Percentiles rank a stretch among this genome's conserved stretches.
Evolutionary conservation across 2,329 filamentous ascomycete species (phyloP).

Genomic region (Penicillium sp.): DNA sequence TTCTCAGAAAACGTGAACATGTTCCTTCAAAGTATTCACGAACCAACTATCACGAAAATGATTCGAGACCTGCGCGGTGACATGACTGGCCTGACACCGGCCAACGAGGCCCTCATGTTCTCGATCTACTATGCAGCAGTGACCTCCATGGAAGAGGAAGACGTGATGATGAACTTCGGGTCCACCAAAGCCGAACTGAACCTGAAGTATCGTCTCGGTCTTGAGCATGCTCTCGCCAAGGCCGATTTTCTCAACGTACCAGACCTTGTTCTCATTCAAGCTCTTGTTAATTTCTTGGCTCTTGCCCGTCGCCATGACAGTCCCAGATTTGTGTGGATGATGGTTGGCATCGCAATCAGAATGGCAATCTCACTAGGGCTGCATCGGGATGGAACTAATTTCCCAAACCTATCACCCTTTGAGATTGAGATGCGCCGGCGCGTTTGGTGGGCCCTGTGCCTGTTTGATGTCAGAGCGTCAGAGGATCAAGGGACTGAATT

Average conservation of each 20-base stretch:
- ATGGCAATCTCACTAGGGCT: slow-evolving; percentile 31
- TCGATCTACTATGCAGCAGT: slow-evolving; percentile 64
- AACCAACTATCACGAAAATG: slow-evolving; percentile 39
- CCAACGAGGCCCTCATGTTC: slow-evolving; percentile 62
- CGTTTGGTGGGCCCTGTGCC: slow-evolving; percentile 47
- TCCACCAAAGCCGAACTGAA: slow-evolving; percentile 29
- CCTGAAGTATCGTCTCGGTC: slow-evolving; percentile 30
- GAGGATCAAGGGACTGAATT: slow-evolving; percentile 70
- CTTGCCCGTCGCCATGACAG: slow-evolving; percentile 32
- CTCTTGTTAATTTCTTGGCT: slow-evolving; percentile 27
- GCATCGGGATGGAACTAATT: slow-evolving; percentile 31
- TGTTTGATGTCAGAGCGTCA: slow-evolving; percentile 65
- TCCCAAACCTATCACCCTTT: slow-evolving; percentile 58
- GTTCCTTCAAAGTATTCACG: slow-evolving; percentile 39
- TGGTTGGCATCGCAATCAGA: slow-evolving; percentile 30
- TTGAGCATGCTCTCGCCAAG: slow-evolving; percentile 31
- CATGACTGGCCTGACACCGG: slow-evolving; percentile 44
- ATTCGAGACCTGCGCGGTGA: slow-evolving; percentile 44
- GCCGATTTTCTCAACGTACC: slow-evolving; percentile 32
- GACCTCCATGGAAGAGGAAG: slow-evolving; percentile 63
- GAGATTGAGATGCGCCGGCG: slow-evolving; percentile 48
- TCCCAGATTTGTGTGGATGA: slow-evolving; percentile 34
- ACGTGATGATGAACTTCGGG: slow-evolving; percentile 43
- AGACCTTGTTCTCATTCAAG: slow-evolving; percentile 27
- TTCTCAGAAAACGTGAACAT: slow-evolving; percentile 61